phyloP scores from a whole-genome alignment of 2,329 filamentous ascomycete genomes.

The Xenoacremonium recifei region DNA sequence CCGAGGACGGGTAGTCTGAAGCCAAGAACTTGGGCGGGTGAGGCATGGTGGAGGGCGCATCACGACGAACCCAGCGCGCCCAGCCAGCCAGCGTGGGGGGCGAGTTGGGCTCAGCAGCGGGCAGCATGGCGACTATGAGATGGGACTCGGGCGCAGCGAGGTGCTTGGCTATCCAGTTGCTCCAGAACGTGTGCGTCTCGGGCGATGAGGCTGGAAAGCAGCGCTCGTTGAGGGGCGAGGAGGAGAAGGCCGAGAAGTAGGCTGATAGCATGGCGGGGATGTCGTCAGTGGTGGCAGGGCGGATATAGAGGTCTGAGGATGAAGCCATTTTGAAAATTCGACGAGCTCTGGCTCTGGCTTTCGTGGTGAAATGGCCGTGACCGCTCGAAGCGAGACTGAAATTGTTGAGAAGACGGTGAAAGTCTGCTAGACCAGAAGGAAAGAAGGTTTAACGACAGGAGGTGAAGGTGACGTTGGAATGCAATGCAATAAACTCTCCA shows the following conservation, averaged over 20 bases:
- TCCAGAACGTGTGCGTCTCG: slow-evolving; percentile 17
- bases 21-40: slow-evolving; percentile 20
- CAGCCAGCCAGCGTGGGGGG: slow-evolving; percentile 27
- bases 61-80: slow-evolving; percentile 33
- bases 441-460: too few relatives aligned
- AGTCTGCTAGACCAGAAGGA: too few relatives aligned
- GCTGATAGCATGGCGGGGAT: slow-evolving; percentile 28
- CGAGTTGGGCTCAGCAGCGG: neutral
- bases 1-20: slow-evolving; percentile 20
- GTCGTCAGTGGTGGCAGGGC: slow-evolving; percentile 36
- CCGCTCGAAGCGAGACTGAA: too few relatives aligned
- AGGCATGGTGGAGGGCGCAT: slow-evolving; percentile 11
- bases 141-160: slow-evolving; percentile 29
- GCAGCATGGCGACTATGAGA: slow-evolving; percentile 29
- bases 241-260: slow-evolving; percentile 29
- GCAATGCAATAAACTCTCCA: neutral
- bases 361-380: too few relatives aligned
- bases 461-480: neutral
- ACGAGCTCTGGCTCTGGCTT: too few relatives aligned
- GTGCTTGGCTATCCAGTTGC: slow-evolving; percentile 19
- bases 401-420: too few relatives aligned
- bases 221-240: slow-evolving; percentile 28
- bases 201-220: slow-evolving; percentile 27
- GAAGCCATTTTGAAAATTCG: neutral
- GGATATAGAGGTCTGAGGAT: slow-evolving; percentile 23